These are phyloP conservation scores for Paracamarosporium sp. DNA, from an alignment of 2,329 filamentous ascomycete genomes.

Conservation along the genomic window DNA sequence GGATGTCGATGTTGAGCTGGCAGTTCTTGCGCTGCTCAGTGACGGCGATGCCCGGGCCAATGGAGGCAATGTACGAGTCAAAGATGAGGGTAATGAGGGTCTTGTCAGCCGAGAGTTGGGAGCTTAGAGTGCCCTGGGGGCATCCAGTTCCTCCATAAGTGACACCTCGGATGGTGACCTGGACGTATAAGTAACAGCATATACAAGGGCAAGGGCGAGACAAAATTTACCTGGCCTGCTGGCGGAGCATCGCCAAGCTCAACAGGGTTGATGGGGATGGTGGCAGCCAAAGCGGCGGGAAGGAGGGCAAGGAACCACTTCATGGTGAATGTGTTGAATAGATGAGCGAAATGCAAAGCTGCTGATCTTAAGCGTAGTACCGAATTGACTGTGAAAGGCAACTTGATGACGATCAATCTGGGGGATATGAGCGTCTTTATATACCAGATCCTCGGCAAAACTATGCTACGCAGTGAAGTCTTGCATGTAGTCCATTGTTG, in stretches of 20 bases:
- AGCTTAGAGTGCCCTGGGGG: constrained; percentile 52
- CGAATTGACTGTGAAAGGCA: constrained; percentile 27
- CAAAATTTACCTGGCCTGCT: constrained; percentile 31
- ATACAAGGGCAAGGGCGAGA: constrained; percentile 2
- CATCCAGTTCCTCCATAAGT: constrained; percentile 58
- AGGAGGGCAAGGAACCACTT: constrained; percentile 46
- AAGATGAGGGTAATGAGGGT: constrained; percentile 61
- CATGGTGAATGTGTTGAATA: constrained; percentile 38
- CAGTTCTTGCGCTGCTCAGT: constrained; percentile 60
- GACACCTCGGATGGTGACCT: constrained; percentile 52
- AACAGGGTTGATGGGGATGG: constrained; percentile 22
- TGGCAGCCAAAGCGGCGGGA: constrained; percentile 39
- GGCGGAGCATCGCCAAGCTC: constrained; percentile 36
- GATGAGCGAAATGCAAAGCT: constrained; percentile 19
- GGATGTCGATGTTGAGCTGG: constrained; percentile 60
- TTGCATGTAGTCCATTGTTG: constrained; percentile 11
- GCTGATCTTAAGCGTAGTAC: constrained; percentile 26
- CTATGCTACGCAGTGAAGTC: constrained; percentile 12
- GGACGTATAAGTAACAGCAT: constrained; percentile 19
- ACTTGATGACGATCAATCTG: constrained; percentile 40
- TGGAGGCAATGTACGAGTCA: constrained; percentile 58
- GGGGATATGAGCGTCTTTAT: constrained; percentile 36
- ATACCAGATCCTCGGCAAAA: constrained; percentile 34
- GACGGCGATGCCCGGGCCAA: constrained; percentile 52
- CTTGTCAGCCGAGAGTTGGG: constrained; percentile 52